A percentile compares a stretch with the other conserved stretches of the same genome.
phyloP scores from a whole-genome alignment of 2,329 filamentous ascomycete species.

The Esteya vermicola region DNA sequence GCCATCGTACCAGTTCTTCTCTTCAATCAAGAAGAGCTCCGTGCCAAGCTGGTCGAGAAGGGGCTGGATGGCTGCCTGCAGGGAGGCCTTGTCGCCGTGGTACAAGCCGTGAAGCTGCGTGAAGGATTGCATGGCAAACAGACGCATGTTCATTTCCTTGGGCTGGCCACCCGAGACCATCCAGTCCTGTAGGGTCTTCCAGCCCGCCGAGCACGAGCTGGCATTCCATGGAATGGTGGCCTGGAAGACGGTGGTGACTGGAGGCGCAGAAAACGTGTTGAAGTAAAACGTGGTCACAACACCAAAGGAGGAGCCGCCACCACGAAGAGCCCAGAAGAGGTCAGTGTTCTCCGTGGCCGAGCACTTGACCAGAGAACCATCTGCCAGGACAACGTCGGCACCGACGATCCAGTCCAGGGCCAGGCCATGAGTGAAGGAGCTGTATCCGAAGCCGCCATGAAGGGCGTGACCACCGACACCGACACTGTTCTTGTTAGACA shows the following conservation, averaged over 20 bases:
- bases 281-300: conserved; percentile 24
- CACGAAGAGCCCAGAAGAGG: conserved; percentile 28
- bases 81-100: conserved; percentile 11
- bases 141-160: conserved; percentile 15
- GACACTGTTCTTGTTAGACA: conserved; percentile 15
- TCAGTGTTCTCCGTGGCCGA: conserved; percentile 21
- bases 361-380: conserved; percentile 16
- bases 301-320: conserved; percentile 26
- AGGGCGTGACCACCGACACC: conserved; percentile 24
- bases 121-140: conserved; percentile 12
- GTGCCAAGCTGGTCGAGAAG: conserved; percentile 12
- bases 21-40: conserved; percentile 10
- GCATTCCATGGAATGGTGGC: conserved; percentile 14
- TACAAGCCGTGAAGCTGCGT: conserved; percentile 16
- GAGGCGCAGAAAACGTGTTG: conserved; percentile 22
- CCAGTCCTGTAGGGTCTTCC: conserved; percentile 14
- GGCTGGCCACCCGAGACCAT: conserved; percentile 12
- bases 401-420: conserved; percentile 21
- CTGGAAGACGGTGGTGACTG: conserved; percentile 16
- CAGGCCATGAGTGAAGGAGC: conserved; percentile 21
- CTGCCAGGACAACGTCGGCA: conserved; percentile 22
- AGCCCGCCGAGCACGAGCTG: conserved; percentile 11
- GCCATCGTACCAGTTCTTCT: conserved; percentile 15
- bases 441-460: conserved; percentile 25
- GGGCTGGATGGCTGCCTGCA: conserved; percentile 11